Conservation (phyloP, 257 asterid species). For the Nicotiana undulata region DNA sequence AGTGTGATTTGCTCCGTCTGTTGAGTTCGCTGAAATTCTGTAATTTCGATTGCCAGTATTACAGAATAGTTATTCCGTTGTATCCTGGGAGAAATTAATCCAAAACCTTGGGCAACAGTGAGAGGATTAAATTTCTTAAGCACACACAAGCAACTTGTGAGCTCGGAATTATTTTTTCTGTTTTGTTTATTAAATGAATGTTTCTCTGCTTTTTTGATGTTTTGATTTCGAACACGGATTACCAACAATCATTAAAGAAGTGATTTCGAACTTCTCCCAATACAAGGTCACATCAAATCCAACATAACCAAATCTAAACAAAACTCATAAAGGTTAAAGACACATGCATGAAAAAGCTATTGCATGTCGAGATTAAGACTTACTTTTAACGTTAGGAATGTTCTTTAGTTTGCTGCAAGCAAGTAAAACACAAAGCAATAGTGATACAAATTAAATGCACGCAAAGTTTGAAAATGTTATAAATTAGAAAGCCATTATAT, state of each 20-base stretch:
- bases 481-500: conserved; percentile 23
- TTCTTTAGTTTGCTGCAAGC: conserved; percentile 17
- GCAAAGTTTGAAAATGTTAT: conserved; percentile 24
- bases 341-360: conserved; percentile 25
- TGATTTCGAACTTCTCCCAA: conserved; percentile 8
- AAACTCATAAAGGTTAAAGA: conserved; percentile 26
- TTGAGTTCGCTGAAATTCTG: too few relatives aligned
- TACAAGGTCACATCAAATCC: conserved; percentile 15
- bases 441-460: not conserved
- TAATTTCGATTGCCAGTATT: too few relatives aligned
- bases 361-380: conserved; percentile 26
- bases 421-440: not conserved
- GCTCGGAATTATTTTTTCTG: too few relatives aligned
- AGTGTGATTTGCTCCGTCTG: too few relatives aligned
- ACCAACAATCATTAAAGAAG: not conserved
- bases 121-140: too few relatives aligned
- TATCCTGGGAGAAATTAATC: too few relatives aligned
- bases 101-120: too few relatives aligned
- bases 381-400: conserved; percentile 50
- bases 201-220: too few relatives aligned
- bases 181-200: too few relatives aligned
- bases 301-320: conserved; percentile 23
- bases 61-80: too few relatives aligned
- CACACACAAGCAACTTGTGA: too few relatives aligned
- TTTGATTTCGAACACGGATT: too few relatives aligned